Percentiles rank a stretch among this genome's conserved stretches.
phyloP scores from a whole-genome alignment of 192 early-diverging fungal genomes.

The Coemansia erecta region DNA sequence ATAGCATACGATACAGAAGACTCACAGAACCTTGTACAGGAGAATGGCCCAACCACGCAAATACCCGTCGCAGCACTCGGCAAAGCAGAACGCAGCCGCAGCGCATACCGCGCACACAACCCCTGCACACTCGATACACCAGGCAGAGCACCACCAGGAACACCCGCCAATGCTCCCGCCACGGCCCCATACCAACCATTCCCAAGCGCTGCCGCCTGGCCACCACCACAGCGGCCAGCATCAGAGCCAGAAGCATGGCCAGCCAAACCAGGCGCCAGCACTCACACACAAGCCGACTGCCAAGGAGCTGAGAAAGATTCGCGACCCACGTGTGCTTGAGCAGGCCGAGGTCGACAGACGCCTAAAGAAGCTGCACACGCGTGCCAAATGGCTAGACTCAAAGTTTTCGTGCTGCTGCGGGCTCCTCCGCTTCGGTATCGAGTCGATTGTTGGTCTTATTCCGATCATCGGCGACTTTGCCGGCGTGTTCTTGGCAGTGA shows the following conservation, averaged over 20 bases:
- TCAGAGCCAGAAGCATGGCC: neutral
- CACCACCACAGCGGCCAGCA: neutral
- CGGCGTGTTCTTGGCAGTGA: conserved; percentile 27
- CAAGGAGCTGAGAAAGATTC: conserved; percentile 12
- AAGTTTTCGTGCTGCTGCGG: conserved; percentile 39
- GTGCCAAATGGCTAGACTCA: conserved; percentile 32
- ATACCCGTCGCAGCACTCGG: neutral
- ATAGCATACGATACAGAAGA: no score
- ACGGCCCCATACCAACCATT: no score
- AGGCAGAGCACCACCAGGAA: no score
- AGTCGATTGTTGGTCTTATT: conserved; percentile 42
- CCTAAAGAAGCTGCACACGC: conserved; percentile 18
- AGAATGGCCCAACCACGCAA: conserved; percentile 2
- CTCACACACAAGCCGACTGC: neutral
- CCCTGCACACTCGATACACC: no score
- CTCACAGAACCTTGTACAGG: neutral
- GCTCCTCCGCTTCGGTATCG: conserved; percentile 38
- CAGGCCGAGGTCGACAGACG: conserved; percentile 21
- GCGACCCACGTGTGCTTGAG: conserved; percentile 26
- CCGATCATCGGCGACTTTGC: conserved; percentile 50
- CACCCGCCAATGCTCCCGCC: no score
- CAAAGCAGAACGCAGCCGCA: no score
- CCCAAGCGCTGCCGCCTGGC: neutral
- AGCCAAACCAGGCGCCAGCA: neutral
- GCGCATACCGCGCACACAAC: no score